Conservation (phyloP, 257 asterid species). For the Fraxinus pennsylvanica region DNA sequence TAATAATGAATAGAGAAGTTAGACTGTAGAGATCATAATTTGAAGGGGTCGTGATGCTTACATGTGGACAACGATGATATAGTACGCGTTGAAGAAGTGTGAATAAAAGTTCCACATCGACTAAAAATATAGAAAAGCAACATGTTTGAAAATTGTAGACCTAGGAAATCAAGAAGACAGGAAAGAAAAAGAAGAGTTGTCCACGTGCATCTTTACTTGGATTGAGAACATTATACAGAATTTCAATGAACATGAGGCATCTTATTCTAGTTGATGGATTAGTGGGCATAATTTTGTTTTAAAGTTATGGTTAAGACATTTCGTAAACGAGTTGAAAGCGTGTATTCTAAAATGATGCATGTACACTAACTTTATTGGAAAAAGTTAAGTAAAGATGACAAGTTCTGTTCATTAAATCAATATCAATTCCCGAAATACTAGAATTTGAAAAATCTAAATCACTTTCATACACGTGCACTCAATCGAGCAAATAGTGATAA, state of each 20-base stretch:
- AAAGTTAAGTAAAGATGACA: not conserved
- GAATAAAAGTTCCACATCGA: no score
- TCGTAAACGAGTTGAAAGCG: not conserved
- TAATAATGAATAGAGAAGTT: no score
- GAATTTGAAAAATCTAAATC: not conserved
- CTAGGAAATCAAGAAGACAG: no score
- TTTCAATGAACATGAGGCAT: conserved; percentile 2
- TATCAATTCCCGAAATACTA: not conserved
- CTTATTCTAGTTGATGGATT: not conserved
- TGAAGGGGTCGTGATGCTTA: no score
- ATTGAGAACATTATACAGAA: not conserved
- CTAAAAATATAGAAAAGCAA: no score
- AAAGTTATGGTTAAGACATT: not conserved
- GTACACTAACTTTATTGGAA: no score
- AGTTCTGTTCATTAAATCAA: not conserved
- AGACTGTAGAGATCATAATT: no score
- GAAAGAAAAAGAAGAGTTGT: not conserved
- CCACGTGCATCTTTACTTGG: not conserved
- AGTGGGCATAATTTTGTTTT: not conserved
- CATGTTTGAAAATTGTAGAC: no score
- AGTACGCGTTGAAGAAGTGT: no score
- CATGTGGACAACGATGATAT: no score
- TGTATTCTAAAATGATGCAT: not conserved
- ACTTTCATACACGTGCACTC: not conserved
- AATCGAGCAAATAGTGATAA: no score